Evolutionary conservation across 78 protist species (phyloP).

Genomic region (Planoprotostelium fungivorum): DNA sequence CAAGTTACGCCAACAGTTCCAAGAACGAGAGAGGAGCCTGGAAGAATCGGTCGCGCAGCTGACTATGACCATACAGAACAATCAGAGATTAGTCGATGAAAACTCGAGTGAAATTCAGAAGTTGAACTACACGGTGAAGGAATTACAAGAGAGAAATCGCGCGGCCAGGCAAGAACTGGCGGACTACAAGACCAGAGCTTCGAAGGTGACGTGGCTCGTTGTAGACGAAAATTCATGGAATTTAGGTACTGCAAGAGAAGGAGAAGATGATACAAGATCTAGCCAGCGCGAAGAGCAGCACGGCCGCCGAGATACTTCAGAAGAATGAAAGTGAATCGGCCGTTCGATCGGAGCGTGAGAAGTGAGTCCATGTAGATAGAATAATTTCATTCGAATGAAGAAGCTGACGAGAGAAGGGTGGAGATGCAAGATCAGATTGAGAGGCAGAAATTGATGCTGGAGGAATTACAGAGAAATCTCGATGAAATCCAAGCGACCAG

Average conservation of each 20-base stretch:
- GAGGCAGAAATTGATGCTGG: background rate
- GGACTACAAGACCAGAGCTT: background rate
- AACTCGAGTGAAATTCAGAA: background rate
- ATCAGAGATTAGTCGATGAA: background rate
- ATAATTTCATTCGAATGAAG: background rate
- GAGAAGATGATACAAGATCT: background rate
- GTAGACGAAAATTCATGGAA: too few species aligned
- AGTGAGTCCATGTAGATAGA: too few species aligned
- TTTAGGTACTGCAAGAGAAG: background rate
- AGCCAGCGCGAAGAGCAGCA: background rate
- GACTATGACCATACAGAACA: background rate
- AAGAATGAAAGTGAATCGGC: background rate
- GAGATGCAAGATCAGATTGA: background rate
- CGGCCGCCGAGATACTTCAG: background rate
- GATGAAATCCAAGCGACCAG: background rate
- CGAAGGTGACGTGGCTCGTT: background rate
- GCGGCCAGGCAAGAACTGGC: background rate
- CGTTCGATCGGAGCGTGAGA: background rate
- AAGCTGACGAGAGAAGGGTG: background rate
- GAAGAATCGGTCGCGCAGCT: background rate
- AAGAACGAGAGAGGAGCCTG: background rate
- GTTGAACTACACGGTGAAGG: conserved; percentile 1
- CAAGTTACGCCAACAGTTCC: background rate
- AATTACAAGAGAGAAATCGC: background rate
- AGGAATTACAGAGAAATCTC: background rate